phyloP scores from a whole-genome alignment of 441 rosid genomes.

The Rhodomyrtus psidioides region DNA sequence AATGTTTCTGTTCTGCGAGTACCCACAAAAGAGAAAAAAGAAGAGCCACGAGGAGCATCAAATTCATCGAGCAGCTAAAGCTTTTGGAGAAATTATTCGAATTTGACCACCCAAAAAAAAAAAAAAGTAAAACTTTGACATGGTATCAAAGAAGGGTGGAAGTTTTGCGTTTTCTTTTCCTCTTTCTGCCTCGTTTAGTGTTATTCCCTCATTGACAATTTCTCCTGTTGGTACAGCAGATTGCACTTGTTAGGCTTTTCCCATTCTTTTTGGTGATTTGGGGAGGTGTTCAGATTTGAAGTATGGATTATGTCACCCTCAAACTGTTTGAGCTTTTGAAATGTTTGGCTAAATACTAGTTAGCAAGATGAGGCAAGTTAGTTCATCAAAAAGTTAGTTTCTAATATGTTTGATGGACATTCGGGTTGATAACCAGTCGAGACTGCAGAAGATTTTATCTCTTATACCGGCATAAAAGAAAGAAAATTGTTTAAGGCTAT shows the following conservation, averaged over 20 bases:
- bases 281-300: no score
- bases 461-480: background rate
- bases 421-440: background rate
- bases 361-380: background rate
- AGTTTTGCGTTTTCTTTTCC: background rate
- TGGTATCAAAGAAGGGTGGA: background rate
- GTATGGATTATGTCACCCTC: background rate
- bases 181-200: background rate
- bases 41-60: background rate
- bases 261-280: background rate
- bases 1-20: background rate
- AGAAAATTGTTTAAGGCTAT: background rate
- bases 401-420: background rate
- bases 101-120: background rate
- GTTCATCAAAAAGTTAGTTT: background rate
- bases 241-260: background rate
- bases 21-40: background rate
- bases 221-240: background rate
- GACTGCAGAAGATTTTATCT: background rate
- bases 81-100: background rate
- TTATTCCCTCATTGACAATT: background rate
- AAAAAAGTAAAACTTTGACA: background rate
- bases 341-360: background rate
- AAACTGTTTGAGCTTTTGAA: background rate
- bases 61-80: background rate